Base-by-base conservation (phyloP, 306 rosid species). In the Neltuma alba region DNA sequence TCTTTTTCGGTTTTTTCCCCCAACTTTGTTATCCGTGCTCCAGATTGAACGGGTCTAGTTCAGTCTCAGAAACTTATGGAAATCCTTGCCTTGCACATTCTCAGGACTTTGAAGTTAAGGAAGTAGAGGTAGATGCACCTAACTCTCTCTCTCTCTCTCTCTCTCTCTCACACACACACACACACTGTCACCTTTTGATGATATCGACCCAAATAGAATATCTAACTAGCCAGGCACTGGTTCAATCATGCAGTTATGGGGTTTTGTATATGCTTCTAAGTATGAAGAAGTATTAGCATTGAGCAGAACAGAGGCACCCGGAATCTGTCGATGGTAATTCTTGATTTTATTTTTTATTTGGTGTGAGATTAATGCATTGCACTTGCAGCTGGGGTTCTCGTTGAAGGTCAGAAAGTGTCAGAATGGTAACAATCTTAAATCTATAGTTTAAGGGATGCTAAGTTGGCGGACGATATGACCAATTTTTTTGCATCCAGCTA, bases 1-100 rank as follows among this genome's bases (percentile, higher is more conserved):
- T 34, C 2, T 34, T 28, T 81, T 71, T 36, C 67, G 21, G 0
- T 28, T 28, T 18, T 1, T 50, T 18, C 9, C 10, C 1, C 7
- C 0, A 28, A 38, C 60, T 68, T 0, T 67, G 61, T 45, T 71
- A 57, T 58, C 30, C 45, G 25, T 16, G 18, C 78, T 40, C 55
- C 65, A 94, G 98, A 76, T 85, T 94, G 87, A 94, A 85, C 28
- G 99, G 99, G 50, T 94, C 99, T 38, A 94, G 99, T 74, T 89
- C 97, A 0, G 87, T 85, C 75, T 92, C 97, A 1, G 95, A 94
- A 83, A 94, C 97, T 20, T 94, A 89, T 41, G 97, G 91, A 7
- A 94, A 94, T 84, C 93, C 99, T 58, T 94, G 97, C 80, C 99
- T 94, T 83, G 97, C 99, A 25, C 81, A 88, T 80, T 85, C 97